Base-by-base conservation (phyloP, 2,329 filamentous ascomycete species). In the Coniochaeta sp. region DNA sequence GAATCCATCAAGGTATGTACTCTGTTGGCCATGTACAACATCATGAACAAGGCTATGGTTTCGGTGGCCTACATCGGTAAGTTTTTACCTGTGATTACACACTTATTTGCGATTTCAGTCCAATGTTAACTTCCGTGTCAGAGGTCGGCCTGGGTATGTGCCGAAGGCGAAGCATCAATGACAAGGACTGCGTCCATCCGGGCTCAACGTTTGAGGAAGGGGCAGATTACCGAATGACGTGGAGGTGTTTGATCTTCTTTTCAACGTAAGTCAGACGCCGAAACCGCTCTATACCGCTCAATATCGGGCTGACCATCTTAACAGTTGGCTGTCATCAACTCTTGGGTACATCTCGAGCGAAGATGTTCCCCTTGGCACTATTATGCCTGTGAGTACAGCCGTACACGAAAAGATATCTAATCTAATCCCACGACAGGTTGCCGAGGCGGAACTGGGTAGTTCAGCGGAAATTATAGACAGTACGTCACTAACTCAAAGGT, bases 201-300 rank as follows among this genome's bases (percentile, higher is more conserved):
- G 22, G 9, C 43, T 12, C n/a, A 5, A 33, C 26, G 22, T n/a
- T 28, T 16, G 62, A 22, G 34, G 56, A 56, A 55, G n/a, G 3
- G 26, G 2, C 19, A 0, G 66, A 68, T 28, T 69, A 68, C 36
- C 63, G 69, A 14, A 64, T 62, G 19, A 64, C 67, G 0, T 72
- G 71, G 71, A 63, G 71, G 24, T 64, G 67, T 1, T 38, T 73
- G 47, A 61, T 71, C 2, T 73, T 72, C 56, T 59, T 72, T 24
- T 69, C 69, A 1, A 68, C 66, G 70, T 65, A 59, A 24, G 65
- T 55, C 28, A 17, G 36, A 6, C n/a, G 9, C 1, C 24, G 9
- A 55, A 28, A 14, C 6, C 6, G 12, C 26, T 36, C 4, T 6
- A n/a, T 17, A n/a, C 28, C 14, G 1, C 22, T 34, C 55, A 14